Base-by-base conservation (phyloP, 2,329 filamentous ascomycete genomes). In the Raffaelea albimanens region DNA sequence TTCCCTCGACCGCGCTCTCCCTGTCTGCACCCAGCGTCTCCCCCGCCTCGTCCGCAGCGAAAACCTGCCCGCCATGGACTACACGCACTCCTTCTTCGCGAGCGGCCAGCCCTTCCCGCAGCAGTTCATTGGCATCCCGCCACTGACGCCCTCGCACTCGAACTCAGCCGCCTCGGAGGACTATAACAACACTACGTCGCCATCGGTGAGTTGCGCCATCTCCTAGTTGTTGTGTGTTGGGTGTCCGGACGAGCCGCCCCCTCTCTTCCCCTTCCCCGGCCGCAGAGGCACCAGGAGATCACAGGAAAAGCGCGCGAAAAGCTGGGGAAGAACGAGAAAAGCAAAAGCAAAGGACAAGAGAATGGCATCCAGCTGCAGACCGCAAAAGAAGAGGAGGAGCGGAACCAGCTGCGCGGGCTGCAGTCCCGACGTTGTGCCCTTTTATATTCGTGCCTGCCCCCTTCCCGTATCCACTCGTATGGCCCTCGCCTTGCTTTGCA, bases 111-210 rank as follows among this genome's bases (percentile, higher is more conserved):
- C 71, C 44, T 77, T 74, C 63, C 72, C 72, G 57, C 53, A 75
- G 62, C 72, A 71, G 56, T 78, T 77, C 59, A 68, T 78, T 59
- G 66, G 68, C 53, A 70, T 78, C 46, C 65, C 70, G 48, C 73
- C 73, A 43, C 58, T 76, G 58, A 77, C 75, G 52, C 75, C 75
- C 25, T 75, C 74, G 48, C 70, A 75, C 60, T 73, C 74, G 49
- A 73, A 73, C 56, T 75, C 75, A 47, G 70, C 70, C 40, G 64
- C 65, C 23, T 76, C 75, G 34, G 74, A 78, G 48, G 75, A 78
- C 47, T 78, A 73, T 63, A 69, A 73, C 63, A 69, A 64, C 58
- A 71, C 65, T 49, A 72, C 72, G 46, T 78, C 75, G 55, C 71
- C 75, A 56, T 70, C 74, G 60, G 75, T 79, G 65, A 64, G 72